A percentile compares a stretch with the other conserved stretches of the same genome.
Conservation (phyloP, 129 eudicot genomes). For the Lonicera japonica region DNA sequence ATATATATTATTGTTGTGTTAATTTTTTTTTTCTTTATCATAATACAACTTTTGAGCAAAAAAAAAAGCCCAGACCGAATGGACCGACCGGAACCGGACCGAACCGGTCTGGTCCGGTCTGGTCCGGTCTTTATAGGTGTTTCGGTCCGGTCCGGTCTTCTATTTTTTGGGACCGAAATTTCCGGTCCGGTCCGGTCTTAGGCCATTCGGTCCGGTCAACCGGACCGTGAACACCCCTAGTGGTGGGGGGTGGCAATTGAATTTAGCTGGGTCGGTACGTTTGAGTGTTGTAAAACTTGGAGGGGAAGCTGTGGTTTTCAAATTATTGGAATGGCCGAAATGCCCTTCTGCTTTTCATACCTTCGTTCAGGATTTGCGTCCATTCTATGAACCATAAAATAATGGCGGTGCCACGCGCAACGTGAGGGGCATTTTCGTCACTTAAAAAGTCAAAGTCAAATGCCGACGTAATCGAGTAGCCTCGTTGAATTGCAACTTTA, state of each 20-base stretch:
- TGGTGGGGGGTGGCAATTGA: not conserved
- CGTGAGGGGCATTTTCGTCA: constrained; percentile 8
- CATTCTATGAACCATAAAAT: not conserved
- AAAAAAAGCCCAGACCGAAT: too few species aligned
- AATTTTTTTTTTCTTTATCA: too few species aligned
- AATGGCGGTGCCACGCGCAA: not conserved
- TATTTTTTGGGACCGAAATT: too few species aligned
- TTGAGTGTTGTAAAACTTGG: not conserved
- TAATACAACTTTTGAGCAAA: too few species aligned
- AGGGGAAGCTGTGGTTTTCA: not conserved
- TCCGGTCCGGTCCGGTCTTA: too few species aligned
- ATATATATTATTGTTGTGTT: too few species aligned
- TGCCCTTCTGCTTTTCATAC: not conserved
- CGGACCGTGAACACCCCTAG: not conserved
- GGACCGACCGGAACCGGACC: too few species aligned
- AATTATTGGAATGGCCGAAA: not conserved
- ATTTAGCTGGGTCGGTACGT: not conserved
- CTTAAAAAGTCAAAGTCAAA: constrained; percentile 3
- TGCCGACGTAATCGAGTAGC: constrained; percentile 8
- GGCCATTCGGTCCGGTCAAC: too few species aligned
- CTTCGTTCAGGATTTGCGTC: not conserved
- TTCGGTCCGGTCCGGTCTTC: too few species aligned
- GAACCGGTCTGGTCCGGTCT: too few species aligned
- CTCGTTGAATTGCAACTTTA: not conserved
- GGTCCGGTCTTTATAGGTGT: too few species aligned